Evolutionary conservation across 129 eudicot genomes (phyloP).

Genomic region (Silybum marianum): DNA sequence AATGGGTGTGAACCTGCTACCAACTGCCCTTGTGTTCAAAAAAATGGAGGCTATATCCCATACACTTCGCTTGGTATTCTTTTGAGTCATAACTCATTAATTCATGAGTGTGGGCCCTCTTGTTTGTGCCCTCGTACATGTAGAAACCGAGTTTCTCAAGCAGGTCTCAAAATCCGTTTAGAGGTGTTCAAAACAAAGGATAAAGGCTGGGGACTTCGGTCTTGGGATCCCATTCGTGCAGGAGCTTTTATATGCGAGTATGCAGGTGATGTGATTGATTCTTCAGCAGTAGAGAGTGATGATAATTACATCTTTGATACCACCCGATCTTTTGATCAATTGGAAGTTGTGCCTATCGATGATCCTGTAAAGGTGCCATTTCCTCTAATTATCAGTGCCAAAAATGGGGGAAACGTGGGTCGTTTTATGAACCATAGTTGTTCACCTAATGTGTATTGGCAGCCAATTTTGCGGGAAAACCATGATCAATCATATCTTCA

Average conservation of each 20-base stretch:
- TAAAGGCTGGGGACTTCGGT: slow-evolving; percentile 76
- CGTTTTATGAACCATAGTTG: slow-evolving; percentile 90
- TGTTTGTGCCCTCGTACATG: slow-evolving; percentile 68
- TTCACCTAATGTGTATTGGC: slow-evolving; percentile 68
- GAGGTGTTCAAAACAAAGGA: slow-evolving; percentile 73
- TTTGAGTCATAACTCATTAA: slow-evolving; percentile 42
- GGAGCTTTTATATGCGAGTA: slow-evolving; percentile 75
- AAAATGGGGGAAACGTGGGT: slow-evolving; percentile 63
- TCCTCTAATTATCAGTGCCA: slow-evolving; percentile 60
- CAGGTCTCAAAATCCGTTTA: slow-evolving; percentile 49
- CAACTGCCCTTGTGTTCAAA: slow-evolving; percentile 51
- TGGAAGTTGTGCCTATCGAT: slow-evolving; percentile 20
- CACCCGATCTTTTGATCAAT: slow-evolving; percentile 42
- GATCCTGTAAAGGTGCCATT: slow-evolving; percentile 44
- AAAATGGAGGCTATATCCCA: slow-evolving; percentile 61
- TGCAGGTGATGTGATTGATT: slow-evolving; percentile 60
- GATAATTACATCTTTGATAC: slow-evolving; percentile 55
- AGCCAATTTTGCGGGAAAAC: slow-evolving; percentile 55
- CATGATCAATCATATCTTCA: slow-evolving; percentile 47
- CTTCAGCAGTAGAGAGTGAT: slow-evolving; percentile 32
- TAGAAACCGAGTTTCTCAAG: slow-evolving; percentile 63
- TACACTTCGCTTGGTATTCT: slow-evolving; percentile 56
- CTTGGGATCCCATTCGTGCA: slow-evolving; percentile 68
- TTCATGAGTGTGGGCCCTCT: slow-evolving; percentile 61
- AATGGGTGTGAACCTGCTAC: slow-evolving; percentile 62